These are phyloP conservation scores for Capsella rubella DNA, from an alignment of 441 rosid genomes.

Conservation along the genomic window DNA sequence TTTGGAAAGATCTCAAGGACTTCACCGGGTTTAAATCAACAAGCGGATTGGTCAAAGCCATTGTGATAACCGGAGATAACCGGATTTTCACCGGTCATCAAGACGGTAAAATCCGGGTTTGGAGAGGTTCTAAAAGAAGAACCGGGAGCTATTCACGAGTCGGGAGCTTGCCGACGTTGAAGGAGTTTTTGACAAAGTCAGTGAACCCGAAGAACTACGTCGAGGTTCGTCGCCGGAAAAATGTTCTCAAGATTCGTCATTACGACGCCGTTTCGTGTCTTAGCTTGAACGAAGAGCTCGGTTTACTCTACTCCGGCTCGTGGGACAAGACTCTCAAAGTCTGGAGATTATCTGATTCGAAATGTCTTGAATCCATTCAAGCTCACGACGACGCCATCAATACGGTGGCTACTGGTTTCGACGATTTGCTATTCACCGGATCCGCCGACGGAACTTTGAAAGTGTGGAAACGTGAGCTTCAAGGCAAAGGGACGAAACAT, in stretches of 20 bases:
- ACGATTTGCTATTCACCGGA: conserved; percentile 58
- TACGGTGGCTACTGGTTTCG: conserved; percentile 53
- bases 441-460: conserved; percentile 71
- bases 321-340: conserved; percentile 74
- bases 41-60: conserved; percentile 68
- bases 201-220: conserved; percentile 66
- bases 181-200: conserved; percentile 51
- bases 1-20: conserved; percentile 65
- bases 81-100: conserved; percentile 70
- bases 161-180: conserved; percentile 58
- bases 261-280: conserved; percentile 70
- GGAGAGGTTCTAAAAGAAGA: conserved; percentile 48
- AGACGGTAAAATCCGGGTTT: conserved; percentile 71
- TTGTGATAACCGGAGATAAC: conserved; percentile 50
- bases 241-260: conserved; percentile 56
- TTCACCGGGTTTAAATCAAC: conserved; percentile 63
- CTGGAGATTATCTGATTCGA: conserved; percentile 58
- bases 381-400: conserved; percentile 72
- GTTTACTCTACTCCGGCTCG: conserved; percentile 67
- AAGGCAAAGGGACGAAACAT: conserved; percentile 57
- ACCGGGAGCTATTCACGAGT: conserved; percentile 49
- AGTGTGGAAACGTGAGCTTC: conserved; percentile 61
- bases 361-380: conserved; percentile 57
- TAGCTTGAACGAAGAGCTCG: conserved; percentile 55
- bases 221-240: conserved; percentile 53